phyloP scores from a whole-genome alignment of 306 rosid genomes.

The Ormosia emarginata region DNA sequence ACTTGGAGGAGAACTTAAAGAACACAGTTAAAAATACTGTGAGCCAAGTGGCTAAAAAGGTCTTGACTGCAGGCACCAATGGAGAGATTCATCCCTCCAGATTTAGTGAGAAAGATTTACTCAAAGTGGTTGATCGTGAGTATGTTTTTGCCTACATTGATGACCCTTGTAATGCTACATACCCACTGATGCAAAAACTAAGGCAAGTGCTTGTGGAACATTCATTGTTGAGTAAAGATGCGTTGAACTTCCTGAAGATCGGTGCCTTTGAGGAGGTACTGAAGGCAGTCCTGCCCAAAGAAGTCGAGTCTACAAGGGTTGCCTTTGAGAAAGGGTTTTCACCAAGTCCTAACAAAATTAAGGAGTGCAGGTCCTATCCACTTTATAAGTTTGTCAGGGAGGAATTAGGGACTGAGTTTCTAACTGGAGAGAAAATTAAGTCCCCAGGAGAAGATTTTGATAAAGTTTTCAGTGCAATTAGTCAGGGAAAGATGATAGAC shows the following conservation, averaged over 20 bases:
- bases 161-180: conserved; percentile 27
- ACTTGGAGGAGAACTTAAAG: conserved; percentile 35
- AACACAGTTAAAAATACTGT: conserved; percentile 14
- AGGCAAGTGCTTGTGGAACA: conserved; percentile 36
- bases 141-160: conserved; percentile 33
- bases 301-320: conserved; percentile 26
- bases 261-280: conserved; percentile 32
- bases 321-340: conserved; percentile 25
- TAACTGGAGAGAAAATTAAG: not conserved
- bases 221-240: conserved; percentile 19
- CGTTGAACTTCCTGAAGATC: conserved; percentile 24
- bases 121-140: conserved; percentile 29
- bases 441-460: conserved; percentile 28
- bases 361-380: conserved; percentile 18
- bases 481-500: not conserved
- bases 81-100: conserved; percentile 40
- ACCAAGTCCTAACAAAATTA: conserved; percentile 23
- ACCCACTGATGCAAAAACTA: conserved; percentile 32
- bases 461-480: conserved; percentile 6
- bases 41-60: conserved; percentile 37
- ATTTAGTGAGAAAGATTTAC: conserved; percentile 39
- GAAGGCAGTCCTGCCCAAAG: conserved; percentile 26
- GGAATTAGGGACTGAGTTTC: not conserved
- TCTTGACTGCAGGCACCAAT: conserved; percentile 16
- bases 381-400: conserved; percentile 21